Evolutionary conservation across 805 yeast species (phyloP).

Genomic region (Teunomyces gatunensis): DNA sequence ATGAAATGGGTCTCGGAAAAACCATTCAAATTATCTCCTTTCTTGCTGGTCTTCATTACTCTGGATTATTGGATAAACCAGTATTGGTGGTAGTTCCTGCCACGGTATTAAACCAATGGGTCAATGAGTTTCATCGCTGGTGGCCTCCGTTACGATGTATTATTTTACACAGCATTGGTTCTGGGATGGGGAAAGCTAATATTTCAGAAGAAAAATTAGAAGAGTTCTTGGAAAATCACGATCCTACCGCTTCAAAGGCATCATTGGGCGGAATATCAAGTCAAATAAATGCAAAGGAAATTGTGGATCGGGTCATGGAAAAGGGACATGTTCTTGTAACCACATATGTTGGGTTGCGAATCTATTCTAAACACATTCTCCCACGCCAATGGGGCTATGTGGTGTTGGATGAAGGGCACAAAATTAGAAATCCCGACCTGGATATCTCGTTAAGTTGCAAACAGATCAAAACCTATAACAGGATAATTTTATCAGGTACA

Average conservation of each 20-base stretch:
- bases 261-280: conserved; percentile 26
- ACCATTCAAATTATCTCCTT: conserved; percentile 92
- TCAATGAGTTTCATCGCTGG: conserved; percentile 94
- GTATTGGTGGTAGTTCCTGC: conserved; percentile 92
- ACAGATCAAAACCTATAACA: conserved; percentile 75
- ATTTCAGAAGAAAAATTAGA: conserved; percentile 50
- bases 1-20: conserved; percentile 97
- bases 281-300: conserved; percentile 41
- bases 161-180: conserved; percentile 87
- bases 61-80: conserved; percentile 71
- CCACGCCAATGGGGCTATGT: conserved; percentile 84
- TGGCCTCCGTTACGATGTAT: conserved; percentile 93
- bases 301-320: conserved; percentile 56
- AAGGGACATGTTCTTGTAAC: conserved; percentile 86
- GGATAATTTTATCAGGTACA: conserved; percentile 90
- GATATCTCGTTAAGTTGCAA: conserved; percentile 84
- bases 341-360: conserved; percentile 82
- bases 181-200: conserved; percentile 57
- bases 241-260: conserved; percentile 28
- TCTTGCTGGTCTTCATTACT: conserved; percentile 85
- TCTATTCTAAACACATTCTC: conserved; percentile 62
- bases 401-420: conserved; percentile 94
- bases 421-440: conserved; percentile 91
- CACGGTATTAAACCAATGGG: conserved; percentile 95
- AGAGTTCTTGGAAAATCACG: conserved; percentile 43